Percentiles rank a stretch among this genome's conserved stretches.
phyloP scores from a whole-genome alignment of 2,329 filamentous ascomycete genomes.

The Diaporthe velutina region DNA sequence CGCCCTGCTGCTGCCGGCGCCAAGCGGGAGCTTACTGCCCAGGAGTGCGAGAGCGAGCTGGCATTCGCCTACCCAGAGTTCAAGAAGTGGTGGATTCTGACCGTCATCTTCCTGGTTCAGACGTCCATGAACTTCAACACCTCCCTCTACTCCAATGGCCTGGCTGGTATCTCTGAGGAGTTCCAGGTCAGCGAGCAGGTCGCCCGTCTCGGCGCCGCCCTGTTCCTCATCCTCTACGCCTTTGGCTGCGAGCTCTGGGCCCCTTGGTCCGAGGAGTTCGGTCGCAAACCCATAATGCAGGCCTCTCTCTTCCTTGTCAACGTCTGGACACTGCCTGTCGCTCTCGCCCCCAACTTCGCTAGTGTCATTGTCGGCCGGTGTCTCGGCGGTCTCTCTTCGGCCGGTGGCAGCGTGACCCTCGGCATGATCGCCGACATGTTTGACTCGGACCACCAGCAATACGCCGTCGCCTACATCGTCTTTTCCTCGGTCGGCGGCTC shows the following conservation, averaged over 20 bases:
- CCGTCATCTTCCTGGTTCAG: slow-evolving; percentile 80
- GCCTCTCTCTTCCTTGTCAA: slow-evolving; percentile 81
- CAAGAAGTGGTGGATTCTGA: slow-evolving; percentile 81
- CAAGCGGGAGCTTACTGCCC: slow-evolving; percentile 58
- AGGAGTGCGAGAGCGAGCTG: slow-evolving; percentile 75
- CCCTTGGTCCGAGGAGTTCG: slow-evolving; percentile 87
- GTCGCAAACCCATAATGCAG: slow-evolving; percentile 82
- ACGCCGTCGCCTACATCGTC: slow-evolving; percentile 81
- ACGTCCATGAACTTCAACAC: slow-evolving; percentile 86
- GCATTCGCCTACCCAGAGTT: slow-evolving; percentile 70
- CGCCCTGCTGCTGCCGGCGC: slow-evolving; percentile 40
- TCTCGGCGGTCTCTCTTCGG: slow-evolving; percentile 77
- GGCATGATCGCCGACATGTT: slow-evolving; percentile 83
- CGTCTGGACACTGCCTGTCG: slow-evolving; percentile 80
- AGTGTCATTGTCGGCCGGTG: slow-evolving; percentile 78
- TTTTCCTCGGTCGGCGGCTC: slow-evolving; percentile 85
- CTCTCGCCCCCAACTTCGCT: slow-evolving; percentile 79
- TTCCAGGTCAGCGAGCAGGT: slow-evolving; percentile 77
- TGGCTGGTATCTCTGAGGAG: slow-evolving; percentile 73
- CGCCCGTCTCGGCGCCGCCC: slow-evolving; percentile 79
- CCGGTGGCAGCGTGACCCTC: slow-evolving; percentile 79
- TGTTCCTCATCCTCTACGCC: slow-evolving; percentile 84
- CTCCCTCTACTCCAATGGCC: slow-evolving; percentile 78
- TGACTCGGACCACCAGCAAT: slow-evolving; percentile 78
- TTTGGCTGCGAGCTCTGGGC: slow-evolving; percentile 93